A percentile compares a stretch with the other conserved stretches of the same genome.
These are phyloP conservation scores for Xylaria hypoxylon DNA, from an alignment of 2,329 filamentous ascomycete genomes.

Conservation along the genomic window DNA sequence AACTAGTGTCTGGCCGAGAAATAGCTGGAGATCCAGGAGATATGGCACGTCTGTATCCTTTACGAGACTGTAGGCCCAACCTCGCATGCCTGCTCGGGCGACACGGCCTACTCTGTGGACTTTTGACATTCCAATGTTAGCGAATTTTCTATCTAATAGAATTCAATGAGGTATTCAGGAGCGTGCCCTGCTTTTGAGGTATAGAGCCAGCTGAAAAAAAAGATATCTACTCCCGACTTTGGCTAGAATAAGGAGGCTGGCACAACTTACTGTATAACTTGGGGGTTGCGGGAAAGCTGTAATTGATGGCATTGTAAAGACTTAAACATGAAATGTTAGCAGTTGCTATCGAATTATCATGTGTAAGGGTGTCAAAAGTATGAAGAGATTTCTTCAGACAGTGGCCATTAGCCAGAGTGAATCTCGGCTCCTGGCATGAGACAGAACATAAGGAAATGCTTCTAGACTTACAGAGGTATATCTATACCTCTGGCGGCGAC, in stretches of 20 bases:
- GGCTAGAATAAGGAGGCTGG: background rate
- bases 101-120: slow-evolving; percentile 97
- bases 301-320: slow-evolving; percentile 97
- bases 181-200: background rate
- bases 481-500: slow-evolving; percentile 97
- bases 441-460: background rate
- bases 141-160: background rate
- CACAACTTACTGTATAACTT: slow-evolving; percentile 76
- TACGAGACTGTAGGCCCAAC: slow-evolving; percentile 95
- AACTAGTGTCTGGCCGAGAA: slow-evolving; percentile 85
- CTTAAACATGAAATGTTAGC: slow-evolving; percentile 56
- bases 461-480: slow-evolving; percentile 69
- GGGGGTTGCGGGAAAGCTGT: slow-evolving; percentile 95
- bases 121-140: slow-evolving; percentile 17
- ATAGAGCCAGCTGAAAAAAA: background rate
- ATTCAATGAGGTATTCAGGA: background rate
- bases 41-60: slow-evolving; percentile 91
- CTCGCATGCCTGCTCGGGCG: slow-evolving; percentile 89
- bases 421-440: background rate
- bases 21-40: slow-evolving; percentile 91
- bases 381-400: background rate
- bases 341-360: background rate
- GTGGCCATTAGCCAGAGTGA: background rate
- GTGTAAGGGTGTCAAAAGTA: background rate
- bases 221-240: background rate